phyloP scores from a whole-genome alignment of 2,329 filamentous ascomycete genomes.

The Thermoascus crustaceus region DNA sequence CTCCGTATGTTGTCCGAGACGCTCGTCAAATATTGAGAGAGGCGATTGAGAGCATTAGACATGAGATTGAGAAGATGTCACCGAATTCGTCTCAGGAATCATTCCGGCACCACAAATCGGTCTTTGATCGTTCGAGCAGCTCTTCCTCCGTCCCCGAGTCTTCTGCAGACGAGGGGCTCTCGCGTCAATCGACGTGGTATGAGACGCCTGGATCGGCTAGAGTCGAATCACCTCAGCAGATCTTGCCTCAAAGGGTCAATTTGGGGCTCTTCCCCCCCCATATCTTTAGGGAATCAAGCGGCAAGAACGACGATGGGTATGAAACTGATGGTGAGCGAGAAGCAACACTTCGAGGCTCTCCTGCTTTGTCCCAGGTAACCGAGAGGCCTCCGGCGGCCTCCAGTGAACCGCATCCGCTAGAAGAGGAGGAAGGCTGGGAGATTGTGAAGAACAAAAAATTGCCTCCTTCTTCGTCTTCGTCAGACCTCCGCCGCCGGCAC shows the following conservation, averaged over 20 bases:
- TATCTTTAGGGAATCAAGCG: slow-evolving; percentile 21
- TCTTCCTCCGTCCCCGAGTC: slow-evolving; percentile 36
- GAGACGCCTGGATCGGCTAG: slow-evolving; percentile 19
- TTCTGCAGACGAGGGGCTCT: slow-evolving; percentile 28
- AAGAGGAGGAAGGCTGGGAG: slow-evolving; percentile 25
- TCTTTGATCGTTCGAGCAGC: slow-evolving; percentile 41
- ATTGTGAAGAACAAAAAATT: slow-evolving; percentile 17
- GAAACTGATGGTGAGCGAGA: slow-evolving; percentile 25
- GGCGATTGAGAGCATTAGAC: slow-evolving; percentile 28
- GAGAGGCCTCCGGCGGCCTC: slow-evolving; percentile 20
- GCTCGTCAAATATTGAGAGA: slow-evolving; percentile 28
- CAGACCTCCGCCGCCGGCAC: not conserved
- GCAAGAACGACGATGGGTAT: slow-evolving; percentile 25
- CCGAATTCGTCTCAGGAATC: slow-evolving; percentile 35
- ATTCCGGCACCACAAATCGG: slow-evolving; percentile 31
- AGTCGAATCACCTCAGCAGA: slow-evolving; percentile 29
- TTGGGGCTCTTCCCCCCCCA: slow-evolving; percentile 26
- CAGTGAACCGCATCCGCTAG: slow-evolving; percentile 14
- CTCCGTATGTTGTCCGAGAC: slow-evolving; percentile 23
- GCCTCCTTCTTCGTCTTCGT: not conserved
- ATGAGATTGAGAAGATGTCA: slow-evolving; percentile 35
- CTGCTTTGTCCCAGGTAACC: slow-evolving; percentile 22
- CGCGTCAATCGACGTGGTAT: slow-evolving; percentile 26
- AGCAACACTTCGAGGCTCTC: slow-evolving; percentile 17
- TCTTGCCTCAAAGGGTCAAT: slow-evolving; percentile 18